Conservation (phyloP, 1,284 basidiomycete genomes). For the Gomphus bonarii region DNA sequence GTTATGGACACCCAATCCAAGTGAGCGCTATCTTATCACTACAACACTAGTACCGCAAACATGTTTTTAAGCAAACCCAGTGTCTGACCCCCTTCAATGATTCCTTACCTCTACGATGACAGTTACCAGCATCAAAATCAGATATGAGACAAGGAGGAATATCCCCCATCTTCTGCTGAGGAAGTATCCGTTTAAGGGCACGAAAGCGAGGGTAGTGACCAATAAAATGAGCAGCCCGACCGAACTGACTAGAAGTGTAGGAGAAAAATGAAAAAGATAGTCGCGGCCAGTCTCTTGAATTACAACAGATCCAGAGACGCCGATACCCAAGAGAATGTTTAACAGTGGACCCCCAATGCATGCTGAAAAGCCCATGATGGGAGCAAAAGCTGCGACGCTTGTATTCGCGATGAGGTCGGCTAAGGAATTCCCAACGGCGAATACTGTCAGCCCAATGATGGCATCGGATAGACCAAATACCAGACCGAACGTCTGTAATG, state of each 20-base stretch:
- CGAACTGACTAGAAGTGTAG: slow-evolving; percentile 76
- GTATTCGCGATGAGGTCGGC: slow-evolving; percentile 97
- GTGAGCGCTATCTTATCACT: no score
- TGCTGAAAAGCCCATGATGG: slow-evolving; percentile 86
- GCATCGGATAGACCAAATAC: slow-evolving; percentile 95
- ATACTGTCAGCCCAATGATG: slow-evolving; percentile 93
- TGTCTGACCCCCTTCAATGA: not conserved
- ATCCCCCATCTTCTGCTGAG: slow-evolving; percentile 75
- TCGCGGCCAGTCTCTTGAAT: slow-evolving; percentile 42
- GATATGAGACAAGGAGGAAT: slow-evolving; percentile 68
- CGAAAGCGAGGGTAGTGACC: slow-evolving; percentile 68
- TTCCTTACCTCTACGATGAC: slow-evolving; percentile 56
- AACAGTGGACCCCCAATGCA: slow-evolving; percentile 96
- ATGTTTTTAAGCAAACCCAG: not conserved
- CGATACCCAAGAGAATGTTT: slow-evolving; percentile 88
- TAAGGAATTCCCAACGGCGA: slow-evolving; percentile 92
- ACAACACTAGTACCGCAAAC: not conserved
- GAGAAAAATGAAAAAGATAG: slow-evolving; percentile 68
- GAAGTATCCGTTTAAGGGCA: slow-evolving; percentile 77
- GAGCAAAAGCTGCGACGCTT: slow-evolving; percentile 80
- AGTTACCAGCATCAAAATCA: slow-evolving; percentile 62
- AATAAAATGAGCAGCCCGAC: slow-evolving; percentile 71
- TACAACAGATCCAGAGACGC: slow-evolving; percentile 69
- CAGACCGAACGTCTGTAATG: slow-evolving; percentile 72
- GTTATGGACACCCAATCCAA: no score